Evolutionary conservation across 805 yeast species (phyloP).

Genomic region (Metschnikowia reukaufii): DNA sequence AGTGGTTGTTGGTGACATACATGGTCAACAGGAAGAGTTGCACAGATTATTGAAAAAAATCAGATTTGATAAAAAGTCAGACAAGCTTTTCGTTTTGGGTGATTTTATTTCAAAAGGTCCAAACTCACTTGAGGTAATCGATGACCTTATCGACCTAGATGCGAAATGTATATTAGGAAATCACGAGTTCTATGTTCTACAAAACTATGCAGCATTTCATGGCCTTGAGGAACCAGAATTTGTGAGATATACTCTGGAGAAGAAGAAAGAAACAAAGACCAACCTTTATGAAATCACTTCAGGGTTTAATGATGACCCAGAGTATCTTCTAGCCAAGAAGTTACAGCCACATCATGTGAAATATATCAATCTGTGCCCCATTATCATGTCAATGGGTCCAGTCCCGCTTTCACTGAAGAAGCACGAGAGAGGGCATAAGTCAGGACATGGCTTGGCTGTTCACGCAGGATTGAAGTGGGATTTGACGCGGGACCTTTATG

Average conservation of each 20-base stretch:
- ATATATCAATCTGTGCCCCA: constrained; percentile 62
- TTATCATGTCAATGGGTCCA: constrained; percentile 61
- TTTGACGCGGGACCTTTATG: constrained; percentile 41
- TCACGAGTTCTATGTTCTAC: constrained; percentile 75
- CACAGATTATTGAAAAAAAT: constrained; percentile 51
- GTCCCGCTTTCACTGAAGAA: constrained; percentile 46
- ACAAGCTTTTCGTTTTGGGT: constrained; percentile 71
- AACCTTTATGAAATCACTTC: neutral
- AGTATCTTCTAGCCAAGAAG: constrained; percentile 48
- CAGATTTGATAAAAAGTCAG: constrained; percentile 46
- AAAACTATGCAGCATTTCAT: constrained; percentile 63
- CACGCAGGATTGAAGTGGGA: constrained; percentile 85
- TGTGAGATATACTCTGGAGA: constrained; percentile 3
- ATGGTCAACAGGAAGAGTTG: constrained; percentile 68
- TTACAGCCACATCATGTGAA: constrained; percentile 60
- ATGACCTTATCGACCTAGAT: constrained; percentile 50
- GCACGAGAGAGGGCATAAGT: constrained; percentile 27
- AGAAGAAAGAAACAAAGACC: neutral
- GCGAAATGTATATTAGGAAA: constrained; percentile 83
- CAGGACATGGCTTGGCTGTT: constrained; percentile 54
- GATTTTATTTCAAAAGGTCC: constrained; percentile 87
- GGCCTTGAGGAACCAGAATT: constrained; percentile 40
- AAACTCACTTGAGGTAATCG: constrained; percentile 65
- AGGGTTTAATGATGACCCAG: constrained; percentile 36
- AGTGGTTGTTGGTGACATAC: constrained; percentile 82